Evolutionary conservation across 1,284 basidiomycete species (phyloP).

Genomic region (Cryptococcus maquisensis): DNA sequence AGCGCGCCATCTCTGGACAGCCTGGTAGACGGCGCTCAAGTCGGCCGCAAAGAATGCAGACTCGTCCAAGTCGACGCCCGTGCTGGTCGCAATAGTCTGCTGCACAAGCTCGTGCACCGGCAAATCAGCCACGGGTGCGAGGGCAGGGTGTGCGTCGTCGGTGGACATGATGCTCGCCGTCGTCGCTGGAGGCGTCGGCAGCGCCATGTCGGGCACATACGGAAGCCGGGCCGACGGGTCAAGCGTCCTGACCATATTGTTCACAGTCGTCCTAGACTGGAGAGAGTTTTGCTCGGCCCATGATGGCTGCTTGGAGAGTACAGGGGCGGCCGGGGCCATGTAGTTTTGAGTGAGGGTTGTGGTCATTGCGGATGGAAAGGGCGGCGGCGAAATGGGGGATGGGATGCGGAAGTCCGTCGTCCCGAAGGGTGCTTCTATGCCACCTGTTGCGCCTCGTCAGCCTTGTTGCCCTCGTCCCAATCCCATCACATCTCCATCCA

Average conservation of each 20-base stretch:
- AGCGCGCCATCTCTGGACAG: conserved; percentile 78
- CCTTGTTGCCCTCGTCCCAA: not conserved
- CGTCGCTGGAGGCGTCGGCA: conserved; percentile 27
- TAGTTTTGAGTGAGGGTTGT: conserved; percentile 19
- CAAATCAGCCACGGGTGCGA: conserved; percentile 26
- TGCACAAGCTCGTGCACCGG: conserved; percentile 37
- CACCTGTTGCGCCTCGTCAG: conserved; percentile 17
- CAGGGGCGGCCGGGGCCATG: conserved; percentile 10
- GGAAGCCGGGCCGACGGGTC: conserved; percentile 27
- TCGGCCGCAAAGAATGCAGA: conserved; percentile 96
- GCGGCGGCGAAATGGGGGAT: conserved; percentile 6
- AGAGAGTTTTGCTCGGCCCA: conserved; percentile 6
- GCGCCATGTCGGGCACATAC: conserved; percentile 24
- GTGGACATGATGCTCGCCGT: conserved; percentile 10
- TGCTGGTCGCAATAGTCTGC: conserved; percentile 25
- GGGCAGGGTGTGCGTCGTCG: conserved; percentile 22
- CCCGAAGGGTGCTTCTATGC: conserved; percentile 24
- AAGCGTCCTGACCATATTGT: conserved; percentile 34
- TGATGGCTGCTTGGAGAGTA: conserved; percentile 3
- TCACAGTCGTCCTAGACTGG: conserved; percentile 8
- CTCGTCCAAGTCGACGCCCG: conserved; percentile 53
- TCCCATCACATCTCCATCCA: not conserved
- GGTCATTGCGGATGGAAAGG: conserved; percentile 5
- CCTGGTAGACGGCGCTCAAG: conserved; percentile 78
- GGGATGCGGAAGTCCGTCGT: conserved; percentile 29